Conservation (phyloP, 371 early-diverging fungal genomes). For the Mortierella sp. region DNA sequence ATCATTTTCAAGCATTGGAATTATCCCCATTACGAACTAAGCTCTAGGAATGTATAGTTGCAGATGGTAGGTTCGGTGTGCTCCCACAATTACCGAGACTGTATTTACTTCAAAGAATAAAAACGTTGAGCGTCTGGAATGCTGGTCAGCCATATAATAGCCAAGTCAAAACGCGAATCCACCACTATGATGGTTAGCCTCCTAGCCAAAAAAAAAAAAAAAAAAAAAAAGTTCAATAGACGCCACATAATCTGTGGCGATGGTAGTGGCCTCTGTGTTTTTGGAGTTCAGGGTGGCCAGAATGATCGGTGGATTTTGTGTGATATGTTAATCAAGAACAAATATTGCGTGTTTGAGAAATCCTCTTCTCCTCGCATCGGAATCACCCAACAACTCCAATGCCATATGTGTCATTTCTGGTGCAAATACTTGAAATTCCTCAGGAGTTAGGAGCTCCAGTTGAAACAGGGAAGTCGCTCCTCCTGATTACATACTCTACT, state of each 20-base stretch:
- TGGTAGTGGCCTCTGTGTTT: conserved; percentile 13
- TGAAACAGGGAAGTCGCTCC: not conserved
- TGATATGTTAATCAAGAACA: conserved; percentile 62
- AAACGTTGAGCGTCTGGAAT: conserved; percentile 10
- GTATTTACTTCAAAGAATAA: conserved; percentile 54
- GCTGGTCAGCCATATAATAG: conserved; percentile 16
- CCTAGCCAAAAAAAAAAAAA: no score
- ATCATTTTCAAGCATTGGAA: conserved; percentile 22
- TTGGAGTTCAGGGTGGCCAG: conserved; percentile 29
- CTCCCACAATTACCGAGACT: conserved; percentile 60
- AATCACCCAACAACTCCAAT: conserved; percentile 19
- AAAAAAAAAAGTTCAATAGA: no score
- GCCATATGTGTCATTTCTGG: not conserved
- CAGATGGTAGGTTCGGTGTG: conserved; percentile 25
- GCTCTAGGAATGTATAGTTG: conserved; percentile 41
- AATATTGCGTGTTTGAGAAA: conserved; percentile 59
- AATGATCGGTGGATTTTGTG: conserved; percentile 54
- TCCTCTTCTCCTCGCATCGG: conserved; percentile 17
- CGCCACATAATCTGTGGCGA: no score
- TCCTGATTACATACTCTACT: not conserved
- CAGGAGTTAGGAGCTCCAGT: not conserved
- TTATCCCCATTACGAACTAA: conserved; percentile 26
- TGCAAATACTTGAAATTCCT: not conserved
- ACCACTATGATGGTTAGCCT: no score
- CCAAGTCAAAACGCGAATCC: no score